Conservation (phyloP, 1,284 basidiomycete species). For the Peniophora sp. region DNA sequence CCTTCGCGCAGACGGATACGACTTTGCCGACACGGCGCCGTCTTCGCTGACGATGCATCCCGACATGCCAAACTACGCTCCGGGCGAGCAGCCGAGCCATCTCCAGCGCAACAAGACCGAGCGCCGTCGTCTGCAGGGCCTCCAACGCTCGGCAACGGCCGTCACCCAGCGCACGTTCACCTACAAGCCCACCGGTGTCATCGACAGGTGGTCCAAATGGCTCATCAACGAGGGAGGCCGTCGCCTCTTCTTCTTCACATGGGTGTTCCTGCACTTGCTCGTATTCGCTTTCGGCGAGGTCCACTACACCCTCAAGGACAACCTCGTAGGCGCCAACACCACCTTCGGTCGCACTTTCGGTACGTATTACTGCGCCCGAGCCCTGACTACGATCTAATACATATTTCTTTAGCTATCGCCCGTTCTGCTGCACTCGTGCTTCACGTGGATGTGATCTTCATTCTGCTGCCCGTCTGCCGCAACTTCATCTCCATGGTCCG, state of each 20-base stretch:
- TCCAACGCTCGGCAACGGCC: constrained; percentile 51
- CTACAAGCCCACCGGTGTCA: constrained; percentile 26
- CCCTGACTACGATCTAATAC: constrained; percentile 1
- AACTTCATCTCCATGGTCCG: constrained; percentile 84
- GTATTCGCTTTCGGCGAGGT: constrained; percentile 70
- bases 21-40: constrained; percentile 61
- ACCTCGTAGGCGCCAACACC: constrained; percentile 52
- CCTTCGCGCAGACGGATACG: constrained; percentile 47
- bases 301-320: constrained; percentile 74
- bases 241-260: constrained; percentile 68
- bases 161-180: constrained; percentile 23
- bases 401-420: constrained; percentile 55
- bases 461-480: constrained; percentile 85
- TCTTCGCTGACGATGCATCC: constrained; percentile 45
- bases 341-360: constrained; percentile 71
- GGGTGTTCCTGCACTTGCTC: constrained; percentile 69
- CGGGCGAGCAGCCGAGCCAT: constrained; percentile 28
- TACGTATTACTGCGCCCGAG: constrained; percentile 29
- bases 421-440: constrained; percentile 79
- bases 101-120: constrained; percentile 78
- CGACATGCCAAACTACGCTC: constrained; percentile 30
- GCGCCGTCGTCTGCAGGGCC: constrained; percentile 66
- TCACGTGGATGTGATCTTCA: constrained; percentile 84
- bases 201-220: constrained; percentile 60
- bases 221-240: constrained; percentile 87